These are phyloP conservation scores for Cyclotella atomus DNA, from an alignment of 108 stramenopile genomes.

Conservation along the genomic window DNA sequence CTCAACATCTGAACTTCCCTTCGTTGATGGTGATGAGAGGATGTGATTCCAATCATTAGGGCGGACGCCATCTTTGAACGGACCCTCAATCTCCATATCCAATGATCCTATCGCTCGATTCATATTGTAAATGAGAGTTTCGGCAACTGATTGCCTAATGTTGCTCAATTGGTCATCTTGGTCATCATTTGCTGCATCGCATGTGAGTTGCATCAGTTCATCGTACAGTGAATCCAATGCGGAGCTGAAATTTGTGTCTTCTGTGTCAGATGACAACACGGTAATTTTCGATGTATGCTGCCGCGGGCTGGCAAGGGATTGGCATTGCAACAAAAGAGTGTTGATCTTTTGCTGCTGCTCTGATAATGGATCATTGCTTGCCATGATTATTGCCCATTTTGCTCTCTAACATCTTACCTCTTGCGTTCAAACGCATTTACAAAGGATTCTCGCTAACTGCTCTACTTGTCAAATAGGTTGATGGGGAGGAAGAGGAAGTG, in stretches of 20 bases:
- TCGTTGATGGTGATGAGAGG: too few relatives aligned
- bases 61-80: background rate
- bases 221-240: conserved; percentile 1
- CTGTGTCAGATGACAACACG: too few relatives aligned
- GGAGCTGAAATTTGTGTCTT: background rate
- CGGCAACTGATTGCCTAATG: conserved; percentile 6
- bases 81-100: conserved; percentile 46
- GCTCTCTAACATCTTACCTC: too few relatives aligned
- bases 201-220: background rate
- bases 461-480: too few relatives aligned
- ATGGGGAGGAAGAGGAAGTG: too few relatives aligned
- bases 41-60: too few relatives aligned
- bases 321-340: conserved; percentile 19
- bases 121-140: conserved; percentile 22
- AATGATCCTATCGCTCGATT: conserved; percentile 39
- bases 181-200: background rate
- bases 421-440: too few relatives aligned
- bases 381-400: too few relatives aligned
- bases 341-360: conserved; percentile 7
- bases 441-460: too few relatives aligned
- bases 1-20: too few relatives aligned
- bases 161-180: background rate
- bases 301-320: background rate
- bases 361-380: too few relatives aligned
- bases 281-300: too few relatives aligned